A percentile compares a stretch with the other conserved stretches of the same genome.
Evolutionary conservation across 164 flowering plant genomes (phyloP).

Genomic region (Umbellularia californica): DNA sequence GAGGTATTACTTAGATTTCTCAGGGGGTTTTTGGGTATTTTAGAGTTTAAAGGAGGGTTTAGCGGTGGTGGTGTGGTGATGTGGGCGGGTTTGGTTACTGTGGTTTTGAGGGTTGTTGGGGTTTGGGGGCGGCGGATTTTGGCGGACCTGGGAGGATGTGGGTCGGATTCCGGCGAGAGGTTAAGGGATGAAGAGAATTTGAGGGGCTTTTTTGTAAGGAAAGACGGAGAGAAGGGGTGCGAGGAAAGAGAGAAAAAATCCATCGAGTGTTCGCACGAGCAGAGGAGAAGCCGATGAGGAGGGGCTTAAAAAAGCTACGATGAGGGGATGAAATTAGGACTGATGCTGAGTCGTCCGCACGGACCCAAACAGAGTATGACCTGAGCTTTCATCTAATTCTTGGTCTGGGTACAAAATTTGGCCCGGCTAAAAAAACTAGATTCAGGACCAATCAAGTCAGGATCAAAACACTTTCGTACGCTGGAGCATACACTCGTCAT

Average conservation of each 20-base stretch:
- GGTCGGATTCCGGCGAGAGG: conserved; percentile 22
- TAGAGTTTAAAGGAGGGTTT: conserved; percentile 2
- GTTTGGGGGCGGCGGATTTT: conserved; percentile 30
- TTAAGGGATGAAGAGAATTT: conserved; percentile 23
- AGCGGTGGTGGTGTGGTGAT: conserved; percentile 18
- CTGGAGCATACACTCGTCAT: too few species aligned
- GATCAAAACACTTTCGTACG: too few species aligned
- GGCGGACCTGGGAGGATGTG: conserved; percentile 12
- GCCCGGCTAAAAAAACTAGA: too few species aligned
- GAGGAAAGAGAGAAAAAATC: conserved; percentile 26
- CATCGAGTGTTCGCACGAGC: conserved; percentile 18
- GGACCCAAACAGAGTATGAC: too few species aligned
- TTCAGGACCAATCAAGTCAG: too few species aligned
- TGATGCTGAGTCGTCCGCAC: too few species aligned
- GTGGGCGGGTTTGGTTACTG: conserved; percentile 4
- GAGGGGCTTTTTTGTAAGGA: conserved; percentile 27
- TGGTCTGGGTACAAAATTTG: too few species aligned
- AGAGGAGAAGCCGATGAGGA: too few species aligned
- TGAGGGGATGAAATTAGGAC: too few species aligned
- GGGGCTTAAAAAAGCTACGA: too few species aligned
- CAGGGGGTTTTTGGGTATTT: conserved; percentile 40
- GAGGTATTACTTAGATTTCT: conserved; percentile 23
- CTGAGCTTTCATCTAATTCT: too few species aligned
- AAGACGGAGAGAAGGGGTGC: conserved; percentile 17
- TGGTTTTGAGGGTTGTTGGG: conserved; percentile 3